These are phyloP conservation scores for Dryas integrifolia DNA, from an alignment of 331 rosid genomes.

Conservation along the genomic window DNA sequence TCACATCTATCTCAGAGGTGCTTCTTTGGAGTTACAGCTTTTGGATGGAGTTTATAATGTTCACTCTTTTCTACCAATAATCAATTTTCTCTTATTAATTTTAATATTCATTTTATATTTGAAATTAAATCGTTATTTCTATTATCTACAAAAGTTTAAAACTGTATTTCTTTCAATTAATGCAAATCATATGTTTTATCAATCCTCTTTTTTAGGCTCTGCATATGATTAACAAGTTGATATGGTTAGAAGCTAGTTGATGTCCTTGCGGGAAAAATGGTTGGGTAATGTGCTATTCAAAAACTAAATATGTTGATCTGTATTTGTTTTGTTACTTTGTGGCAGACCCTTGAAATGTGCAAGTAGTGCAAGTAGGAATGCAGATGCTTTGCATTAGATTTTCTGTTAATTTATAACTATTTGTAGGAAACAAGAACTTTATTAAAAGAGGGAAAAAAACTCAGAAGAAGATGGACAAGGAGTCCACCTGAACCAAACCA, in stretches of 20 bases:
- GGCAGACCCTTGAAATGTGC: background rate
- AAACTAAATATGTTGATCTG: background rate
- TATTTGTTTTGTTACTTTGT: background rate
- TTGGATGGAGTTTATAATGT: slow-evolving; percentile 11
- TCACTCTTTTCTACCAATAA: slow-evolving; percentile 1
- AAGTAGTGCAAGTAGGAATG: background rate
- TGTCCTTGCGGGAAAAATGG: background rate
- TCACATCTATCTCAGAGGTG: slow-evolving; percentile 95
- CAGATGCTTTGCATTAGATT: background rate
- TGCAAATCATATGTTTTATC: background rate
- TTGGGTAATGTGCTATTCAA: background rate
- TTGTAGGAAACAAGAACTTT: no score
- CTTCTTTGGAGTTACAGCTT: slow-evolving; percentile 31
- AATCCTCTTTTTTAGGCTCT: background rate
- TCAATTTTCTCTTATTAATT: background rate
- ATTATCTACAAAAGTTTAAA: background rate
- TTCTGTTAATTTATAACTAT: no score
- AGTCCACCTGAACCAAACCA: no score
- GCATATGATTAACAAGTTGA: background rate
- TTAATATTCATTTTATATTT: background rate
- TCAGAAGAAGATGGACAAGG: no score
- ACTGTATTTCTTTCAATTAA: background rate
- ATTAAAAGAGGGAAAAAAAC: no score
- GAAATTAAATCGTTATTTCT: background rate
- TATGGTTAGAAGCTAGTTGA: background rate